Evolutionary conservation across 179 eudicot species (phyloP).

Genomic region (Silene noctiflora): DNA sequence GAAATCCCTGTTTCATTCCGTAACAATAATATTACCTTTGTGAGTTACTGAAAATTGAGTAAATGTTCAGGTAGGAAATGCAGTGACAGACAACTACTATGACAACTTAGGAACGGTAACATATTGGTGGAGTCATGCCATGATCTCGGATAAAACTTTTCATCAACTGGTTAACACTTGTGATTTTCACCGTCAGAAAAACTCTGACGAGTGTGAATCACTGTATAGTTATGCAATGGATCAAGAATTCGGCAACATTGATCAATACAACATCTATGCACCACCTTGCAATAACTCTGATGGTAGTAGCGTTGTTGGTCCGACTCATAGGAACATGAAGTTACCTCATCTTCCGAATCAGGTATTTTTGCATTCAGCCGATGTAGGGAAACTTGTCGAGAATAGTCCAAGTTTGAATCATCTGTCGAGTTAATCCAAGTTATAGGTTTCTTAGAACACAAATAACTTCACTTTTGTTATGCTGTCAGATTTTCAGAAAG

Average conservation of each 20-base stretch:
- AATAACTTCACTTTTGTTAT: background rate
- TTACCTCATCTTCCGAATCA: constrained; percentile 65
- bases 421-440: too few species aligned
- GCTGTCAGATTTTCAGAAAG: constrained; percentile 41
- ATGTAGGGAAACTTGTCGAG: too few species aligned
- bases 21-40: too few species aligned
- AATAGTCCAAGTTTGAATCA: too few species aligned
- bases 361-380: constrained; percentile 30
- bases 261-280: constrained; percentile 88
- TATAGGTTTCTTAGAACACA: too few species aligned
- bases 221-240: constrained; percentile 83
- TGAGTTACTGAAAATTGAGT: background rate
- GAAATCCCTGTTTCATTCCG: too few species aligned
- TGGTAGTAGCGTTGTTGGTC: constrained; percentile 24
- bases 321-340: constrained; percentile 43
- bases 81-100: constrained; percentile 85
- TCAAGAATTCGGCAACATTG: constrained; percentile 86
- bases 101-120: constrained; percentile 92
- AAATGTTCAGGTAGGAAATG: constrained; percentile 76
- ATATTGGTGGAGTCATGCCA: constrained; percentile 98
- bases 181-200: constrained; percentile 68
- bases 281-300: constrained; percentile 75
- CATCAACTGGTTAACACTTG: constrained; percentile 61
- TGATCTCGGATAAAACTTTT: constrained; percentile 82
- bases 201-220: constrained; percentile 78